Evolutionary conservation across 2,329 filamentous ascomycete species (phyloP).

Genomic region (Onygena corvina): DNA sequence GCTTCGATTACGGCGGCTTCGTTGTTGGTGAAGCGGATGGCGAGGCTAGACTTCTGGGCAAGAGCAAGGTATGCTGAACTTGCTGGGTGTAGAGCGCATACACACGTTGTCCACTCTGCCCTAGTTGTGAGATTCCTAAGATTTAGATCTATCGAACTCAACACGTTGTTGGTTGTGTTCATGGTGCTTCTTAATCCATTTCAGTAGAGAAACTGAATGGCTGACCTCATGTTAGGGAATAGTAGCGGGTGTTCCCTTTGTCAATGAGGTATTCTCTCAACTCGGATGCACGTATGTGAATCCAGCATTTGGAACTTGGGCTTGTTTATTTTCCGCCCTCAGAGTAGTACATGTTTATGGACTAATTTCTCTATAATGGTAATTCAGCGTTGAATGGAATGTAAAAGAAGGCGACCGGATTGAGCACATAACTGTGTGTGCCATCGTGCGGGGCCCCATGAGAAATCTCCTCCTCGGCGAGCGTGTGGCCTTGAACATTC

Average conservation of each 20-base stretch:
- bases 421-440: constrained; percentile 53
- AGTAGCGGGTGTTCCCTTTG: constrained; percentile 85
- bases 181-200: background rate
- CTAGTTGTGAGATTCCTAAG: too few relatives aligned
- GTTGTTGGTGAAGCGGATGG: constrained; percentile 58
- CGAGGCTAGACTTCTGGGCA: constrained; percentile 43
- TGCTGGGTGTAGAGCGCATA: background rate
- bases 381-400: constrained; percentile 66
- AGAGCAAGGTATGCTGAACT: constrained; percentile 38
- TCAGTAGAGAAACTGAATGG: background rate
- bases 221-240: constrained; percentile 46
- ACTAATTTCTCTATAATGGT: background rate
- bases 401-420: constrained; percentile 61
- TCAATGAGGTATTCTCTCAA: constrained; percentile 84
- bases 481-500: constrained; percentile 78
- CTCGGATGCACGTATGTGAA: constrained; percentile 59
- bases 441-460: constrained; percentile 75
- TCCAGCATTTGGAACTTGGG: background rate
- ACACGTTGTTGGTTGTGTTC: background rate
- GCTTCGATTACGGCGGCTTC: constrained; percentile 93
- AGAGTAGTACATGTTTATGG: background rate
- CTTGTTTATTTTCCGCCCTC: background rate
- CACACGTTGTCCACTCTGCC: too few relatives aligned
- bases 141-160: background rate
- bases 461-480: constrained; percentile 80